Base-by-base conservation (phyloP, 2,329 filamentous ascomycete genomes). In the Ploettnerulaceae sp. region DNA sequence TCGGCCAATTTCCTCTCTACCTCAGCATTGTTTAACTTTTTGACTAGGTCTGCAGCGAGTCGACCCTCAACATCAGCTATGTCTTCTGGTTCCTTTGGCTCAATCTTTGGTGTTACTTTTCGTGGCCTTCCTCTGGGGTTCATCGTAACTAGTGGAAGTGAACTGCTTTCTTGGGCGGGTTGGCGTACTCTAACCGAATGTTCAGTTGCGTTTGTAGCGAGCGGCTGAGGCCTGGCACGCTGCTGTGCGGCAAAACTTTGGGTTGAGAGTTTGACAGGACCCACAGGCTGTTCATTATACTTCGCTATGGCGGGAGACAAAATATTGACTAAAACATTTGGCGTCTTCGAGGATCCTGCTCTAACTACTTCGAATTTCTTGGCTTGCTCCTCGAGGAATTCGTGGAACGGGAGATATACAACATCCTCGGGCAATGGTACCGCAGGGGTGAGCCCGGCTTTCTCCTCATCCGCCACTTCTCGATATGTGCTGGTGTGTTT, bases 241-340 rank as follows among this genome's bases (percentile, higher is more conserved):
- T 84, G 80, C 55, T 84, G 80, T 3, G 80, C 80, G 9, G 80
- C 80, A 62, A 82, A 84, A 60, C 80, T 84, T 59, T 83, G 79
- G 7, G 77, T 2, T 72, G 76, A 26, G 71, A 74, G 26, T 72
- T 70, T 64, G 4, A 66, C 1, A 62, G 29, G 21, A 22, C 18
- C 15, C 15, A 25, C 7, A 43, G 45, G 9, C 49, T 45, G 14
- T 31, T 54, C 32, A 35, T 31, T 45, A 17, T 33, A 22, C 40
- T 49, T 48, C 5, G 45, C 33, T 21, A 45, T 36, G 14, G 42
- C 35, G 7, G 43, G 52, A 1, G 51, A 53, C 2, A 49, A 26
- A 22, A 51, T 35, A 18, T 51, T 52, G 7, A 51, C 44, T n/a
- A 56, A 24, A 18, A 38, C 31, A 18, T 56, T 48, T 21, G 51